Evolutionary conservation across 257 asterid species (phyloP).

Genomic region (Nyctanthes arbortristis): DNA sequence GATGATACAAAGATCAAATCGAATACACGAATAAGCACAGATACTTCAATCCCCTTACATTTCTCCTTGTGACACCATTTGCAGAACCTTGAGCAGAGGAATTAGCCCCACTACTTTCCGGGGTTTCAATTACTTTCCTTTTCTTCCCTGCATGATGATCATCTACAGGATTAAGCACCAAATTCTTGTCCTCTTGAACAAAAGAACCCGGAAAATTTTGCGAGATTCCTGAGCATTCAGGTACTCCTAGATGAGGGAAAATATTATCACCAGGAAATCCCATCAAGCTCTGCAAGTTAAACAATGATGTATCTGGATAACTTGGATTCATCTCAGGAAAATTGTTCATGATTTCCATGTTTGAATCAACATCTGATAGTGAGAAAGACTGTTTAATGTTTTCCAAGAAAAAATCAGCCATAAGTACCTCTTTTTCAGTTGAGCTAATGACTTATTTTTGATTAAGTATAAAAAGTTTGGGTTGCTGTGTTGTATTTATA

Average conservation of each 20-base stretch:
- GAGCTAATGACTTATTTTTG: neutral
- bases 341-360: slow-evolving; percentile 36
- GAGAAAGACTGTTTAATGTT: slow-evolving; percentile 36
- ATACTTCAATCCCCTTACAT: slow-evolving; percentile 31
- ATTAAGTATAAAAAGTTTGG: neutral
- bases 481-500: slow-evolving; percentile 5
- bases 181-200: slow-evolving; percentile 21
- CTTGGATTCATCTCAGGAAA: slow-evolving; percentile 41
- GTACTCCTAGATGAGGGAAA: slow-evolving; percentile 18
- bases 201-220: slow-evolving; percentile 37
- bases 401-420: slow-evolving; percentile 48
- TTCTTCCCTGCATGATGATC: slow-evolving; percentile 35
- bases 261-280: slow-evolving; percentile 40
- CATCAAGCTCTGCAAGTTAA: slow-evolving; percentile 31
- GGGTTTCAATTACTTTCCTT: slow-evolving; percentile 47
- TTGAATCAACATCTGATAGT: slow-evolving; percentile 44
- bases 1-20: neutral
- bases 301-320: slow-evolving; percentile 22
- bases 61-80: slow-evolving; percentile 35
- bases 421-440: neutral
- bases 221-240: slow-evolving; percentile 40
- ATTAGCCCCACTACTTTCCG: slow-evolving; percentile 48
- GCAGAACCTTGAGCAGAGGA: slow-evolving; percentile 60
- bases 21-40: neutral
- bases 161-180: slow-evolving; percentile 10